Percentiles rank a stretch among this genome's conserved stretches.
Evolutionary conservation across 768 basidiomycete species (phyloP).

Genomic region (Daedaleopsis nitida): DNA sequence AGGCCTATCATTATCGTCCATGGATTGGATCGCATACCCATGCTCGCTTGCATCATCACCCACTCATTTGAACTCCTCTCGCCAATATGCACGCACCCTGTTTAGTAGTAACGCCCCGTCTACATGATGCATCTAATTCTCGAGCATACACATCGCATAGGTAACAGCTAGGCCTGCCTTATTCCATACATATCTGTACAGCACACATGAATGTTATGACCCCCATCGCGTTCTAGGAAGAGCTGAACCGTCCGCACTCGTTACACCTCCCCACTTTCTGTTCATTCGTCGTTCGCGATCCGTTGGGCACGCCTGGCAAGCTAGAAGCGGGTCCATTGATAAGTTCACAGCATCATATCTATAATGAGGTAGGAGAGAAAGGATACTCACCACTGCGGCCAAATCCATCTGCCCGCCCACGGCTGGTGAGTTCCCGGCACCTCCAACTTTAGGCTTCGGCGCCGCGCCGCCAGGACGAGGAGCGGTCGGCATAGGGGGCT

Average conservation of each 20-base stretch:
- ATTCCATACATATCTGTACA: slow-evolving; percentile 20
- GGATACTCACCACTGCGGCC: slow-evolving; percentile 72
- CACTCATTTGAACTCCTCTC: slow-evolving; percentile 7
- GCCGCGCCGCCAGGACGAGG: slow-evolving; percentile 48
- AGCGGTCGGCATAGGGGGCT: slow-evolving; percentile 65
- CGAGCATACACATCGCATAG: slow-evolving; percentile 22
- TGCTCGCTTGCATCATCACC: slow-evolving; percentile 13
- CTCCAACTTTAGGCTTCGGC: slow-evolving; percentile 42
- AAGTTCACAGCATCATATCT: neutral
- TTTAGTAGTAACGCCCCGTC: slow-evolving; percentile 20
- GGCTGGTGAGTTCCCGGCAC: slow-evolving; percentile 43
- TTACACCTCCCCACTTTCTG: neutral
- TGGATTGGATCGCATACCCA: slow-evolving; percentile 23
- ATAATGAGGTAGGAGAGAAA: neutral
- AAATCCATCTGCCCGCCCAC: slow-evolving; percentile 73
- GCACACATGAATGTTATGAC: slow-evolving; percentile 13
- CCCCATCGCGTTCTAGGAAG: slow-evolving; percentile 2
- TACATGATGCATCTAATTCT: slow-evolving; percentile 24
- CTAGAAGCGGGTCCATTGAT: slow-evolving; percentile 37
- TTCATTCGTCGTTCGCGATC: slow-evolving; percentile 47
- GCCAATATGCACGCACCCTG: neutral
- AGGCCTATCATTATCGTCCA: neutral
- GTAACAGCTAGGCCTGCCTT: slow-evolving; percentile 20
- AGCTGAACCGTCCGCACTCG: neutral
- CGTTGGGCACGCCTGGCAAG: slow-evolving; percentile 78